Conservation (phyloP, 208 protist species). For the Crithidia fasciculata region DNA sequence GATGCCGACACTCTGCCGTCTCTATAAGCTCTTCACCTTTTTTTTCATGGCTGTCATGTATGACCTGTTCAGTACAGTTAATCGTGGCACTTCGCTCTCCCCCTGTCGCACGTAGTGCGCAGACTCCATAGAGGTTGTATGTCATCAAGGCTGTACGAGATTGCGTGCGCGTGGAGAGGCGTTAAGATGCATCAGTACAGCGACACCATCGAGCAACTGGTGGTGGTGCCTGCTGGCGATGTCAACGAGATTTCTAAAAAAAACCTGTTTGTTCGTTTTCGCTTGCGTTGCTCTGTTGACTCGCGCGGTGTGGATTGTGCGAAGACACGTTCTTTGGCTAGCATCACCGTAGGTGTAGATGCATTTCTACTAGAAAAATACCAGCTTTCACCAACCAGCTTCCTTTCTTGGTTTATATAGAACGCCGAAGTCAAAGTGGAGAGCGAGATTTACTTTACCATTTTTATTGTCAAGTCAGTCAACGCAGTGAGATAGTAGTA, state of each 20-base stretch:
- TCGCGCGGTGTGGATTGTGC: too few species aligned
- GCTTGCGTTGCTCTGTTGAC: background rate
- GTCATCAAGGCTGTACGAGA: slow-evolving; percentile 37
- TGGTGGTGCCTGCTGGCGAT: slow-evolving; percentile 45
- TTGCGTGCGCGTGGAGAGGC: background rate
- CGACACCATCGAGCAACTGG: slow-evolving; percentile 22
- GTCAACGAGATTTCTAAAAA: slow-evolving; percentile 29
- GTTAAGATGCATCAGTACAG: slow-evolving; percentile 45
- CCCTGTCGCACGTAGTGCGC: slow-evolving; percentile 4
- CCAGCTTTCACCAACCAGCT: slow-evolving; percentile 43
- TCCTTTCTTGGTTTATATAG: slow-evolving; percentile 33
- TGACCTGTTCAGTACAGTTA: slow-evolving; percentile 19
- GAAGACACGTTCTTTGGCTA: too few species aligned
- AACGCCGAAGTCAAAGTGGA: slow-evolving; percentile 41
- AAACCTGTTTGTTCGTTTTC: background rate
- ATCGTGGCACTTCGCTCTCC: slow-evolving; percentile 33
- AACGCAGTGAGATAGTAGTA: background rate
- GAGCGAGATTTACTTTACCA: slow-evolving; percentile 22
- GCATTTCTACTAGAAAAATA: too few species aligned
- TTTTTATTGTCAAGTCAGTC: background rate
- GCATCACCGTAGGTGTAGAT: too few species aligned
- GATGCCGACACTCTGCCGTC: too few species aligned
- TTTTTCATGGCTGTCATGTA: background rate
- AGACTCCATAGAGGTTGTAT: slow-evolving; percentile 27
- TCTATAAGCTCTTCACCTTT: too few species aligned